Percentiles rank a stretch among this genome's conserved stretches.
Conservation (phyloP, 306 rosid species). For the Cucumis cinereus region DNA sequence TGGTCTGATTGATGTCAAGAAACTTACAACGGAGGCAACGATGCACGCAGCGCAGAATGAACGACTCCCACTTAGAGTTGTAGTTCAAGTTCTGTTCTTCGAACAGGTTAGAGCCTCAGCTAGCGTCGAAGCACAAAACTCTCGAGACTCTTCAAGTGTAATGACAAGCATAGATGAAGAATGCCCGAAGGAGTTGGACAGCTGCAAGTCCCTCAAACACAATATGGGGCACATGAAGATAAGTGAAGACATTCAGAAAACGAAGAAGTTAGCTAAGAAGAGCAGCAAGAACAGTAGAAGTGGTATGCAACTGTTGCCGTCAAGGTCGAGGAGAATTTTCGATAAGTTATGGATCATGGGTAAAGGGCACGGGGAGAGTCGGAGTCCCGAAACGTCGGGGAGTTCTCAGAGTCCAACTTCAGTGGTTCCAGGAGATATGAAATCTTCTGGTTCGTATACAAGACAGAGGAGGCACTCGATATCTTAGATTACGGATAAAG, state of each 20-base stretch:
- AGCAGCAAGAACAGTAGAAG: constrained; percentile 70
- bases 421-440: constrained; percentile 52
- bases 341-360: constrained; percentile 72
- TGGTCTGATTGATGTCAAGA: constrained; percentile 70
- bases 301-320: constrained; percentile 66
- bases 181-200: constrained; percentile 26
- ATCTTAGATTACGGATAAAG: constrained; percentile 29
- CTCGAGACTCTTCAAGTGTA: constrained; percentile 16
- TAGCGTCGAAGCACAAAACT: neutral
- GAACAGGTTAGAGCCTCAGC: constrained; percentile 72
- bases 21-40: constrained; percentile 50
- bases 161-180: constrained; percentile 27
- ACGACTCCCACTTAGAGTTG: constrained; percentile 78
- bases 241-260: constrained; percentile 32
- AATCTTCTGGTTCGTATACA: constrained; percentile 59
- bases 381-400: constrained; percentile 80
- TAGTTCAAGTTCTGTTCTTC: constrained; percentile 81
- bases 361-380: constrained; percentile 62
- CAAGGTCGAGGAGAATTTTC: constrained; percentile 80
- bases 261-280: constrained; percentile 46
- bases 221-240: constrained; percentile 42
- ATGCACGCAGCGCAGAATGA: constrained; percentile 90
- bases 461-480: constrained; percentile 88
- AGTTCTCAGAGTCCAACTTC: constrained; percentile 93
- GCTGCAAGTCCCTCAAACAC: constrained; percentile 34